A percentile compares a stretch with the other conserved stretches of the same genome.
phyloP scores from a whole-genome alignment of 2,329 filamentous ascomycete species.

The Elsinoe ampelina region DNA sequence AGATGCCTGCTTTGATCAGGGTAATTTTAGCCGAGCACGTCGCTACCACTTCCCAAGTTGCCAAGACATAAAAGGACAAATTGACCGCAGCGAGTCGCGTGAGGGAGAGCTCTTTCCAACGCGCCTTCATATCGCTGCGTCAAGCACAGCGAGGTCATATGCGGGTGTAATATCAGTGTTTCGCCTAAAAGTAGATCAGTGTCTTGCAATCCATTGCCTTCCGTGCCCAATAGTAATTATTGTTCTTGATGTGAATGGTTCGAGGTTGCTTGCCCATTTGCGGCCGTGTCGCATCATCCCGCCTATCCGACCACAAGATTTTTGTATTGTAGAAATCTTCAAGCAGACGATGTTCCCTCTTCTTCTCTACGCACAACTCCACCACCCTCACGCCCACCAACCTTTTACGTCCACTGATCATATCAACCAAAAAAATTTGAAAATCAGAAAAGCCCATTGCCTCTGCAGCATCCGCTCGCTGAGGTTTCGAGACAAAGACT shows the following conservation, averaged over 20 bases:
- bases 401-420: background rate
- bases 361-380: constrained; percentile 4
- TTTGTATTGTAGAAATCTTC: constrained; percentile 4
- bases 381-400: background rate
- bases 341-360: background rate
- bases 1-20: no score
- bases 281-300: background rate
- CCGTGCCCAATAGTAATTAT: background rate
- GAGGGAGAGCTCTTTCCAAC: no score
- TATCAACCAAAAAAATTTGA: constrained; percentile 31
- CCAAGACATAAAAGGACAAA: no score
- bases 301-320: constrained; percentile 1
- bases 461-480: constrained; percentile 19
- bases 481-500: constrained; percentile 18
- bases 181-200: no score
- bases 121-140: no score
- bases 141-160: no score
- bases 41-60: no score
- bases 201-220: background rate
- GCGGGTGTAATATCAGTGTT: no score
- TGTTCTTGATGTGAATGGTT: background rate
- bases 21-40: no score
- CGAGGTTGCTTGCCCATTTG: background rate
- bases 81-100: no score
- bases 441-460: constrained; percentile 28